A percentile compares a stretch with the other conserved stretches of the same genome.
phyloP scores from a whole-genome alignment of 1,284 basidiomycete species.

The Boletus hoseneyae region DNA sequence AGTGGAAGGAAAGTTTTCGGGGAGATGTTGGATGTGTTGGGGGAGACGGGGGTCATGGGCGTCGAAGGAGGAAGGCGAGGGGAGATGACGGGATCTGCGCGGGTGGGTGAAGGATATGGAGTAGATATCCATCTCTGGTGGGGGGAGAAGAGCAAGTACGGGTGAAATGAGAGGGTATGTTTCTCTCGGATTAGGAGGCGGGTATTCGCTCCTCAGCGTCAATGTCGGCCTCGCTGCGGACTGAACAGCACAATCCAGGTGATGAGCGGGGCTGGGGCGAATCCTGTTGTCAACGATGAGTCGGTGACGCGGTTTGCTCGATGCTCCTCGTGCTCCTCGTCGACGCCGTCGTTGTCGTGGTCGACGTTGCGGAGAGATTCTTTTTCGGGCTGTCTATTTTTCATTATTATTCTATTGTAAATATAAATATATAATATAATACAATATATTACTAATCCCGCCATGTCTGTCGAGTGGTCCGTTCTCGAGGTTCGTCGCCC shows the following conservation, averaged over 20 bases:
- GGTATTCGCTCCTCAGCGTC: conserved; percentile 28
- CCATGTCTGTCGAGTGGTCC: conserved; percentile 21
- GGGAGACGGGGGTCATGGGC: conserved; percentile 50
- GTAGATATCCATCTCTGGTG: conserved; percentile 79
- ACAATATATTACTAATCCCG: conserved; percentile 10
- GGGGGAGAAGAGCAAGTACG: not conserved
- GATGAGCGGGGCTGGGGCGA: not conserved
- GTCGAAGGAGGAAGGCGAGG: conserved; percentile 60
- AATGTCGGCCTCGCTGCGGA: conserved; percentile 2
- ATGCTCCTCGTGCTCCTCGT: conserved; percentile 19
- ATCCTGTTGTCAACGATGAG: conserved; percentile 4
- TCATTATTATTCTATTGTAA: conserved; percentile 3
- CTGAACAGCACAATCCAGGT: not conserved
- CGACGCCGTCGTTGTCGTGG: conserved; percentile 20
- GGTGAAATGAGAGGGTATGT: conserved; percentile 13
- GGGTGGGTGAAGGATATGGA: conserved; percentile 89
- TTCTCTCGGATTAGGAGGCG: conserved; percentile 24
- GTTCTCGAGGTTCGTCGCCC: conserved; percentile 27
- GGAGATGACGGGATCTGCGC: conserved; percentile 64
- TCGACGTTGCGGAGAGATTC: conserved; percentile 21
- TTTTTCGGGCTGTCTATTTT: conserved; percentile 19
- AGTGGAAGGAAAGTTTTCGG: conserved; percentile 35
- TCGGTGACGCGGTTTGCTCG: conserved; percentile 22
- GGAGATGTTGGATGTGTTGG: conserved; percentile 36
- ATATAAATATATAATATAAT: conserved; percentile 3